These are phyloP conservation scores for Saccharomyces hybrid DNA, from an alignment of 1,139 yeast genomes.

Conservation along the genomic window DNA sequence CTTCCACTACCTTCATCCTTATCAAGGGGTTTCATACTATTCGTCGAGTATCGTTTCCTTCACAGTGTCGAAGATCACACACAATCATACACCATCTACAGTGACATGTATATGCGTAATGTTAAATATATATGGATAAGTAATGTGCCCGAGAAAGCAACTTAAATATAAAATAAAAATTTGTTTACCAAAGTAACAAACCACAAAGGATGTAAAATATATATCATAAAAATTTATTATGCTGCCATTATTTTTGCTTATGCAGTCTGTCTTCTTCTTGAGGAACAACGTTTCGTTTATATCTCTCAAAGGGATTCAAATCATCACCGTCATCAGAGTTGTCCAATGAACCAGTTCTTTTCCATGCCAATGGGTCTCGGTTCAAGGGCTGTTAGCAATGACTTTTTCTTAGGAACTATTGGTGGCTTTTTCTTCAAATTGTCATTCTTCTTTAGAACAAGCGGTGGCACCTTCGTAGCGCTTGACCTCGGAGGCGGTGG, in stretches of 20 bases:
- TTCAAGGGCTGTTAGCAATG: background rate
- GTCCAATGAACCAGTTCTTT: slow-evolving; percentile 1
- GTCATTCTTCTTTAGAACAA: slow-evolving; percentile 18
- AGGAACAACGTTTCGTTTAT: slow-evolving; percentile 35
- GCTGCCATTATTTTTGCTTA: slow-evolving; percentile 5
- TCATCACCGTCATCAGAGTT: slow-evolving; percentile 7
- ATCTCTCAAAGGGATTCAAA: slow-evolving; percentile 34
- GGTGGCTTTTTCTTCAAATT: slow-evolving; percentile 13
- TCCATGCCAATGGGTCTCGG: slow-evolving; percentile 3
- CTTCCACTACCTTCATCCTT: slow-evolving; percentile 2
- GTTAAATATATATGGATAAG: background rate
- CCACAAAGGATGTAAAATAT: background rate
- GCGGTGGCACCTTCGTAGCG: slow-evolving; percentile 16
- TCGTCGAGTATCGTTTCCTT: background rate
- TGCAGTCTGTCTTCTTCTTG: slow-evolving; percentile 30
- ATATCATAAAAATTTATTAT: background rate
- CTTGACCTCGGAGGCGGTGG: background rate
- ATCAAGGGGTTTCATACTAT: background rate
- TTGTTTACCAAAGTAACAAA: background rate
- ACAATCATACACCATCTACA: background rate
- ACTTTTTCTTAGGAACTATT: slow-evolving; percentile 8
- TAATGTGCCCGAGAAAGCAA: background rate
- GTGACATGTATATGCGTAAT: background rate
- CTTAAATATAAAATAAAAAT: background rate
- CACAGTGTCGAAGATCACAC: background rate